A percentile compares a stretch with the other conserved stretches of the same genome.
Conservation (phyloP, 192 early-diverging fungal genomes). For the Thamnidium elegans region DNA sequence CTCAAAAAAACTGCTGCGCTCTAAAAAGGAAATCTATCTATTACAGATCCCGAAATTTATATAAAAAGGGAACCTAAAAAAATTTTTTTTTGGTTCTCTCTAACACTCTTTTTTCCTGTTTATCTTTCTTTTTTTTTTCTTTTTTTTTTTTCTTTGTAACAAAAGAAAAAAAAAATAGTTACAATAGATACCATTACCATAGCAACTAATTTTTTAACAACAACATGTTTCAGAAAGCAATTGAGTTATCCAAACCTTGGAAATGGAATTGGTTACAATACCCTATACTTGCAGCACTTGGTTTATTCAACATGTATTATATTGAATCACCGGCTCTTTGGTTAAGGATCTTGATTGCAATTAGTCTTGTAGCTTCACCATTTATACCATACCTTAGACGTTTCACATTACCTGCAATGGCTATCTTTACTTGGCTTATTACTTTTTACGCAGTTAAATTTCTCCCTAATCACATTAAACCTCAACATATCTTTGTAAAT, state of each 20-base stretch:
- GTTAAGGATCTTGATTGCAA: neutral
- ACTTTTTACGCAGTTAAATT: conserved; percentile 56
- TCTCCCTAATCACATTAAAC: conserved; percentile 47
- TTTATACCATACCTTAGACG: conserved; percentile 41
- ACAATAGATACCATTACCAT: neutral
- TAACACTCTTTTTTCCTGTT: no score
- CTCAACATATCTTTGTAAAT: conserved; percentile 59
- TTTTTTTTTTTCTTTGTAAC: neutral
- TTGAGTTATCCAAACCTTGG: neutral
- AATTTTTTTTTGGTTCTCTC: no score
- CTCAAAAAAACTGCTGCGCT: no score
- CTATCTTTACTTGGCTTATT: conserved; percentile 58
- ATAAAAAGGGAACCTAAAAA: no score
- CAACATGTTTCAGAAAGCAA: conserved; percentile 2
- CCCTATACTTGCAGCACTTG: neutral
- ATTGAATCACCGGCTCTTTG: conserved; percentile 40
- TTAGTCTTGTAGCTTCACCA: neutral
- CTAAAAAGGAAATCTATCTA: no score
- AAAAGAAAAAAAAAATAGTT: neutral
- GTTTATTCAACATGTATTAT: conserved; percentile 34
- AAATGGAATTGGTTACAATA: conserved; percentile 13
- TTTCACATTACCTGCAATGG: conserved; percentile 48
- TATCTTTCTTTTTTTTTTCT: neutral
- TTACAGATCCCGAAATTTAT: no score
- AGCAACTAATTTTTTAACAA: neutral